Evolutionary conservation across 306 rosid genomes (phyloP).

Genomic region (Alnus glutinosa): DNA sequence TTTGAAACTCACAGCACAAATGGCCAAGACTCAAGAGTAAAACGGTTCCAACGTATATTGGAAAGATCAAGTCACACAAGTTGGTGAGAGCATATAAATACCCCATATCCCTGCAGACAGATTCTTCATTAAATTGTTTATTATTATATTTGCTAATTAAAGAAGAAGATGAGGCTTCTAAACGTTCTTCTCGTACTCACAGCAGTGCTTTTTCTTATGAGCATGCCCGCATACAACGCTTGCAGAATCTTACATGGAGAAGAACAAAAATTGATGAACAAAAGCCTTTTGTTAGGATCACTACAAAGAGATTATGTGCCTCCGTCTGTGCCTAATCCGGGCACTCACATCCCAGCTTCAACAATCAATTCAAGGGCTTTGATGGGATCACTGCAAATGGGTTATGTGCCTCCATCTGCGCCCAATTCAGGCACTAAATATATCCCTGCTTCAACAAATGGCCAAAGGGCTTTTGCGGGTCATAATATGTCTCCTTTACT

Average conservation of each 20-base stretch:
- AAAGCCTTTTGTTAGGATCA: neutral
- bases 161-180: neutral
- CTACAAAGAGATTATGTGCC: neutral
- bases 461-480: neutral
- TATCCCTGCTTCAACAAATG: neutral
- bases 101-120: neutral
- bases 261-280: neutral
- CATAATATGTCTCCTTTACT: too few relatives aligned
- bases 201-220: neutral
- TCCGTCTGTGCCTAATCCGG: neutral
- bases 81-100: constrained; percentile 3
- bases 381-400: too few relatives aligned
- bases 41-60: neutral
- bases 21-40: neutral
- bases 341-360: neutral
- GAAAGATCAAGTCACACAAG: neutral
- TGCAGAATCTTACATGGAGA: neutral
- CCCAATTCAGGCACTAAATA: neutral
- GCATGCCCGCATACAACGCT: neutral
- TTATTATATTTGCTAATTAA: neutral
- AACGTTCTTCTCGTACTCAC: neutral
- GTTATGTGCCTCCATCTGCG: neutral
- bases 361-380: too few relatives aligned
- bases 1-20: neutral
- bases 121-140: neutral